phyloP scores from a whole-genome alignment of 495 filamentous ascomycete genomes.

The Xylaria bambusicola region DNA sequence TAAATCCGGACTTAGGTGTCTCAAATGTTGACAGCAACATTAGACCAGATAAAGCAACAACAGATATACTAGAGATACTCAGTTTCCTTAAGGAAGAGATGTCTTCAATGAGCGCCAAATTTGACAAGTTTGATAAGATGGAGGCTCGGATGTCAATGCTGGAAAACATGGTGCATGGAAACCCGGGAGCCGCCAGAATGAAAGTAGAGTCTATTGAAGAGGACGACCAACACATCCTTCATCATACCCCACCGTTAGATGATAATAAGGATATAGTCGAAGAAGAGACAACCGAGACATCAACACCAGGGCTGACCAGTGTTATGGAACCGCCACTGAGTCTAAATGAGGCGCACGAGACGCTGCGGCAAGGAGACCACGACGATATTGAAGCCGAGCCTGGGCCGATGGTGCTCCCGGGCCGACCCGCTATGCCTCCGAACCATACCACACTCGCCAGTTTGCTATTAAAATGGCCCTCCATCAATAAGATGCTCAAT shows the following conservation, averaged over 20 bases:
- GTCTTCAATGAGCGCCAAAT: constrained; percentile 24
- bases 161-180: constrained; percentile 25
- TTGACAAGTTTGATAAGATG: constrained; percentile 20
- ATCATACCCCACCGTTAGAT: constrained; percentile 23
- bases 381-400: constrained; percentile 48
- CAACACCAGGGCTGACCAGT: constrained; percentile 29
- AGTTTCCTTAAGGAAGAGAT: constrained; percentile 36
- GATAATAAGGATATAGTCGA: constrained; percentile 22
- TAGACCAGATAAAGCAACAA: constrained; percentile 55
- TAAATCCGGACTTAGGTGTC: constrained; percentile 4
- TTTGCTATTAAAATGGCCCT: constrained; percentile 69
- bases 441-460: constrained; percentile 84
- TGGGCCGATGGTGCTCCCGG: constrained; percentile 48
- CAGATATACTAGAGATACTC: constrained; percentile 51
- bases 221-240: constrained; percentile 26
- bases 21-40: constrained; percentile 24
- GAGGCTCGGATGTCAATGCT: constrained; percentile 28
- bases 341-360: constrained; percentile 35
- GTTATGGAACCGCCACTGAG: constrained; percentile 30
- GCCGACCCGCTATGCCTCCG: constrained; percentile 66
- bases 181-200: constrained; percentile 26
- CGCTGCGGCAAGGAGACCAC: constrained; percentile 38
- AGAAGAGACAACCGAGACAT: constrained; percentile 25
- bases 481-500: constrained; percentile 59
- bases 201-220: constrained; percentile 35